These are phyloP conservation scores for Lonicera japonica DNA, from an alignment of 129 eudicot genomes.

Conservation along the genomic window DNA sequence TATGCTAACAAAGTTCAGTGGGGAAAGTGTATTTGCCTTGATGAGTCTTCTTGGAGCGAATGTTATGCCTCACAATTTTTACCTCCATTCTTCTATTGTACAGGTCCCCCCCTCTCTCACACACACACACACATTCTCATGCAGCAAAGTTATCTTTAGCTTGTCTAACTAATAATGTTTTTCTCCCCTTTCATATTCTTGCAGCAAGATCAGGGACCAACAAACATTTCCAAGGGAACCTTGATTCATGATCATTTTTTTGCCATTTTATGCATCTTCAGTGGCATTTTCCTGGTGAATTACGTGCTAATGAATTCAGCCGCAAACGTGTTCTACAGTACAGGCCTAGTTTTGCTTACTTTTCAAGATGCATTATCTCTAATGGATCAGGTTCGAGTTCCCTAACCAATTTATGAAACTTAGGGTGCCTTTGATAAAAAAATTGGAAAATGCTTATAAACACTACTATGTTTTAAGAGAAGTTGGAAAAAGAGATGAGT, in stretches of 20 bases:
- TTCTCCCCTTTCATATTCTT: constrained; percentile 3
- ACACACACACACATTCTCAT: not conserved
- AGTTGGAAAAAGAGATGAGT: no score
- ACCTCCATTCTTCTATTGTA: constrained; percentile 85
- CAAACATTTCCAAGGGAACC: constrained; percentile 42
- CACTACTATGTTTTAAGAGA: no score
- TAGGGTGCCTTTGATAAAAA: no score
- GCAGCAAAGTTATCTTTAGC: not conserved
- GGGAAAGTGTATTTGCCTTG: constrained; percentile 63
- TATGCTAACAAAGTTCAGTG: constrained; percentile 41
- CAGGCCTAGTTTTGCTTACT: constrained; percentile 62
- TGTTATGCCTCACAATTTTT: constrained; percentile 95
- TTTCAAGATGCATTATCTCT: constrained; percentile 76
- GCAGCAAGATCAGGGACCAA: constrained; percentile 55
- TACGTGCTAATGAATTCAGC: constrained; percentile 71
- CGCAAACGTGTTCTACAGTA: constrained; percentile 67
- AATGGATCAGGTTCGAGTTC: constrained; percentile 64
- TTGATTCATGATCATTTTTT: constrained; percentile 62
- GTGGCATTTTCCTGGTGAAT: constrained; percentile 74
- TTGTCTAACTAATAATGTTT: not conserved
- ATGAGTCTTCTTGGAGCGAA: constrained; percentile 90
- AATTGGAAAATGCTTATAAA: no score
- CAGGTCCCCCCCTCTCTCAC: constrained; percentile 47
- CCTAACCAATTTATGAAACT: constrained; percentile 3
- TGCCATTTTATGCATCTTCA: constrained; percentile 54